phyloP scores from a whole-genome alignment of 1,139 yeast genomes.

The Debaryomyces udenii region DNA sequence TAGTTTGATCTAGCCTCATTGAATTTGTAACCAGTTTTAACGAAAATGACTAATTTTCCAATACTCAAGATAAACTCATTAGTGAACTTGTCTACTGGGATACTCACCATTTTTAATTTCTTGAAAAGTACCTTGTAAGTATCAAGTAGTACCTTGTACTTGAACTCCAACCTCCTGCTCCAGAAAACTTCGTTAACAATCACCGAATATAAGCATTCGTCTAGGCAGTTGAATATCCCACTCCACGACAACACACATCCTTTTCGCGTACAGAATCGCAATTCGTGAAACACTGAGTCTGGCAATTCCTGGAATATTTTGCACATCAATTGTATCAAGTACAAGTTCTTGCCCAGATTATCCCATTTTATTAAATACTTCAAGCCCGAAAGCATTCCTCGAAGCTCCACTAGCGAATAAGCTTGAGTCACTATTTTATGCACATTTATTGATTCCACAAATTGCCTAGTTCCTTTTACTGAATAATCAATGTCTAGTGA shows the following conservation, averaged over 20 bases:
- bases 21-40: constrained; percentile 5
- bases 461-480: background rate
- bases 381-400: constrained; percentile 4
- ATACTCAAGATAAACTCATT: constrained; percentile 11
- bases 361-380: constrained; percentile 11
- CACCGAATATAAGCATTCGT: constrained; percentile 11
- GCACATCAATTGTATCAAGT: constrained; percentile 9
- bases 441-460: constrained; percentile 6
- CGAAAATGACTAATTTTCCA: constrained; percentile 8
- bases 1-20: constrained; percentile 2
- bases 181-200: constrained; percentile 5
- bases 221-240: constrained; percentile 10
- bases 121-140: constrained; percentile 1
- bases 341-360: constrained; percentile 12
- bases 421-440: background rate
- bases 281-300: background rate
- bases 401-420: constrained; percentile 2
- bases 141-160: background rate
- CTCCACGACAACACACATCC: constrained; percentile 7
- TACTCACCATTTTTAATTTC: constrained; percentile 5
- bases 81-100: background rate
- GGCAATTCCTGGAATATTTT: constrained; percentile 1
- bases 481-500: constrained; percentile 3
- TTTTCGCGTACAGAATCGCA: background rate
- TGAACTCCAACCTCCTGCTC: constrained; percentile 1